Base-by-base conservation (phyloP, 1,284 basidiomycete genomes). In the Moesziomyces globuligerus region DNA sequence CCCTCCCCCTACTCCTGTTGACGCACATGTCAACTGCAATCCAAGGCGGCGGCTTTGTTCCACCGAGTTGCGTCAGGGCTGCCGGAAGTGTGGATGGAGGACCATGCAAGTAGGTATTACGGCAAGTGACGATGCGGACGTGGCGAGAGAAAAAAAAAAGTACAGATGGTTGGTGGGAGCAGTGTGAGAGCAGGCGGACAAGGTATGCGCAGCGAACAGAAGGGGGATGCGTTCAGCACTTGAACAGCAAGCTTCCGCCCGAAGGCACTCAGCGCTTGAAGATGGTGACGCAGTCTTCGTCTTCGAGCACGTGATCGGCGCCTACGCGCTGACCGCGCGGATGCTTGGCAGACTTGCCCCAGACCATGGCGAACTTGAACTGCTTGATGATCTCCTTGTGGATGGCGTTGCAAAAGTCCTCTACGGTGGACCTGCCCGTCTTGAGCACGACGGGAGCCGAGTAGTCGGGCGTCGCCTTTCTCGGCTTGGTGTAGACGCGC, bases 251-350 rank as follows among this genome's bases (percentile, higher is more conserved):
- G n/a, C n/a, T n/a, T n/a, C 32, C 29, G 7, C 23, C 20, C 11
- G 34, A 23, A 10, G 6, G 8, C 24, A 23, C n/a, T 40, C 49
- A 75, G 13, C 71, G 67, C 67, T 77, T 77, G 52, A 74, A 75
- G 48, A 77, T 77, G 21, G 71, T 75, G 6, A 77, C 71, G 24
- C 61, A 64, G 51, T 78, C 76, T 21, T 81, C 78, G 41, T 80
- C 76, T 25, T 67, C 68, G 20, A 80, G 52, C 6, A 78, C 60
- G 32, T 79, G 77, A 44, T 78, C 78, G 7, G 48, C 52, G 15
- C 96, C 95, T 26, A 97, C 94, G 82, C 96, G 94, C 84, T 99
- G 96, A 2, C 96, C 96, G 74, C 94, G 87, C 13, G 93, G 86
- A 83, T 98, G 96, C 84, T 98, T 98, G 23, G 94, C 94, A 69